A percentile compares a stretch with the other conserved stretches of the same genome.
Conservation (phyloP, 1,284 basidiomycete species). For the Polyporus tsugae region DNA sequence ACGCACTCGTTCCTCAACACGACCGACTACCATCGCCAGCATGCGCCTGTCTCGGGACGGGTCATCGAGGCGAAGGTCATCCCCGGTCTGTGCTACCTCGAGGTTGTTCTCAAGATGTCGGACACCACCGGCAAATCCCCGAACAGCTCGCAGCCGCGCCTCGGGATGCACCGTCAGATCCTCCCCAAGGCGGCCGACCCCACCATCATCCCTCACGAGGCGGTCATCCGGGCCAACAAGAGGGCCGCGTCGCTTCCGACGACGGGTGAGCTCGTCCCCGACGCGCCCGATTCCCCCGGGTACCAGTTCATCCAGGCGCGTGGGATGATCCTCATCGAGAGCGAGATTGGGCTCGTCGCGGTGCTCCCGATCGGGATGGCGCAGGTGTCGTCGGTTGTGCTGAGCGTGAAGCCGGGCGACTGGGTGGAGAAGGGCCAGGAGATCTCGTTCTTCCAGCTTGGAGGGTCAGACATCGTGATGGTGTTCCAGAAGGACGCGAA, state of each 20-base stretch:
- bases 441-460: slow-evolving; percentile 34
- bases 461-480: slow-evolving; percentile 36
- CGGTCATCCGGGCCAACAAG: background rate
- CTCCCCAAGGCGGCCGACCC: background rate
- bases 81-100: slow-evolving; percentile 34
- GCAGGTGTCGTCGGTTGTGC: slow-evolving; percentile 35
- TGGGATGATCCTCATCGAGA: slow-evolving; percentile 33
- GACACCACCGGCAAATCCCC: background rate
- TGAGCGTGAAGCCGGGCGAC: slow-evolving; percentile 29
- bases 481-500: slow-evolving; percentile 34
- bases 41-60: slow-evolving; percentile 33
- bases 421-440: slow-evolving; percentile 32
- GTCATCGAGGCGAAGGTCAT: slow-evolving; percentile 34
- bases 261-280: slow-evolving; percentile 12
- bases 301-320: slow-evolving; percentile 40
- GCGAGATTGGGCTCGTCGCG: slow-evolving; percentile 33
- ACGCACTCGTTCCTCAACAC: slow-evolving; percentile 34
- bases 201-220: slow-evolving; percentile 2
- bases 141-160: background rate
- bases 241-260: background rate
- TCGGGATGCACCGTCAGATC: slow-evolving; percentile 23
- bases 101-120: slow-evolving; percentile 22
- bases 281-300: slow-evolving; percentile 33
- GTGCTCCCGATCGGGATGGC: slow-evolving; percentile 38
- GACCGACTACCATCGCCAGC: slow-evolving; percentile 36